Evolutionary conservation across 768 basidiomycete species (phyloP).

Genomic region (Phaeotremella fagi): DNA sequence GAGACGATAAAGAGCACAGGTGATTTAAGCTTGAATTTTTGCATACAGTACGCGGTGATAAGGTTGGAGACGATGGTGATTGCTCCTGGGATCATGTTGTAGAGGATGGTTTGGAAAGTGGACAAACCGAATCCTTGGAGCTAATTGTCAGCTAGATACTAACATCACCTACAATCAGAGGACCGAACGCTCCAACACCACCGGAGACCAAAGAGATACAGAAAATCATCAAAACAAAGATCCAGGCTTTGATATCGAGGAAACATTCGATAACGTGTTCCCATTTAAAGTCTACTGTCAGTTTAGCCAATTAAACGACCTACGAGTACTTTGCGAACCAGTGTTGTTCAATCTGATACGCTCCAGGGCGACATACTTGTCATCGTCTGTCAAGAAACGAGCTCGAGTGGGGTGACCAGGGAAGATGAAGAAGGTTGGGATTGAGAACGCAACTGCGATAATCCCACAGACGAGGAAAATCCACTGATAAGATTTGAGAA

Average conservation of each 20-base stretch:
- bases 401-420: conserved; percentile 47
- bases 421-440: conserved; percentile 35
- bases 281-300: conserved; percentile 27
- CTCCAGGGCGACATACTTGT: conserved; percentile 45
- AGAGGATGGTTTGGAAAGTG: conserved; percentile 53
- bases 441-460: conserved; percentile 7
- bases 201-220: conserved; percentile 38
- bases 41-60: conserved; percentile 48
- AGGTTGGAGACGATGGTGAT: conserved; percentile 51
- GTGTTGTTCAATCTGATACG: conserved; percentile 28
- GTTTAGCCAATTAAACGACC: conserved; percentile 5
- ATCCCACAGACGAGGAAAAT: conserved; percentile 55
- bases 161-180: conserved; percentile 44
- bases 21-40: conserved; percentile 19
- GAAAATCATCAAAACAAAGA: conserved; percentile 50
- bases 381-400: conserved; percentile 26
- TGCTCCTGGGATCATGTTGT: conserved; percentile 54
- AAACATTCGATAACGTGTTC: conserved; percentile 33
- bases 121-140: conserved; percentile 51
- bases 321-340: conserved; percentile 25
- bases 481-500: conserved; percentile 50
- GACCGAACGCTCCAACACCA: conserved; percentile 53
- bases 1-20: conserved; percentile 18
- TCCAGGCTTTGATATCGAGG: conserved; percentile 52
- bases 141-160: conserved; percentile 35